Base-by-base conservation (phyloP, 768 basidiomycete species). In the Psilocybe tampanensis region DNA sequence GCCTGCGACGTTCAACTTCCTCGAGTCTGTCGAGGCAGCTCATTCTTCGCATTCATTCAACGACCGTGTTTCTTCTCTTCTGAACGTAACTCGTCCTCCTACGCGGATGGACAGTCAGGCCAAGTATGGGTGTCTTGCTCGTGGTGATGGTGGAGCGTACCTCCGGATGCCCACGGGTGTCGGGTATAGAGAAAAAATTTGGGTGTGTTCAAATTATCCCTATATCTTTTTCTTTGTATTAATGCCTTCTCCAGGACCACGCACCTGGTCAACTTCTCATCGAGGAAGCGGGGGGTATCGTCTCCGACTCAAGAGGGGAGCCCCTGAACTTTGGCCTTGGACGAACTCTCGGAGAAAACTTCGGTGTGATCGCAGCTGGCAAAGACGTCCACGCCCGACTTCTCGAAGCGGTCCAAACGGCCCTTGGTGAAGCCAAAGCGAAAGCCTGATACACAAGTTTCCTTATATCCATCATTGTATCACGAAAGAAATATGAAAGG, bases 61-160 rank as follows among this genome's bases (percentile, higher is more conserved):
- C 66, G 84, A 84, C 32, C 80, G 79, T 19, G 88, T 98, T 33
- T 86, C 90, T 0, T 66, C 80, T 29, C 63, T 87, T 4, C 76
- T 98, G 22, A 81, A 81, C 1, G 81, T 97, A 53, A 85, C 85
- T 17, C 75, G 81, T 1, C 68, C 80, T 0, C 86, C 91, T 8
- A 77, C 86, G 15, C 80, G 93, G 18, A 97, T 98, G 95, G 96
- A 98, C 70, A 92, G 90, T 68, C 95, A 98, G 71, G 94, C 95
- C 1, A 99, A 98, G 74, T 98, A 98, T 63, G 85, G 89, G 26
- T 86, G 88, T 66, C 82, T 98, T 13, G 86, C 87, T 4, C 77
- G 95, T 41, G 94, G 95, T 0, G 90, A 96, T 54, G 95, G 94
- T 0, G 88, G 86, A 1, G 83, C 84, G 33, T 96, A 94, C 68